Conservation (phyloP, 2,329 filamentous ascomycete genomes). For the Neonectria neomacrospora region DNA sequence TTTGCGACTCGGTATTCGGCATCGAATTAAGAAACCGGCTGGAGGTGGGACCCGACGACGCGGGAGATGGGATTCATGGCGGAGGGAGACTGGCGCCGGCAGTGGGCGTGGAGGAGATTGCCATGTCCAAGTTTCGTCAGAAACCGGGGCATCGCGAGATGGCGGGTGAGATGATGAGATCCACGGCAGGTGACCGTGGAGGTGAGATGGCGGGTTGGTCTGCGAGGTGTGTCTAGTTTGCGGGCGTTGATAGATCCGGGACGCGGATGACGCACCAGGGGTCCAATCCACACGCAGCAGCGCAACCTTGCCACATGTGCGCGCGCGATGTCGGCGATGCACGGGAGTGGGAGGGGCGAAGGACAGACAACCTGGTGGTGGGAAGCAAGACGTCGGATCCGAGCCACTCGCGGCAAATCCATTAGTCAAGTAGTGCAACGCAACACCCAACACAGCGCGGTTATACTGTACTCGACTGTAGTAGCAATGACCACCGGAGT, state of each 20-base stretch:
- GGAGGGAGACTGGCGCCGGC: constrained; percentile 12
- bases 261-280: background rate
- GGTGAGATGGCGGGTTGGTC: background rate
- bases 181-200: background rate
- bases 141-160: background rate
- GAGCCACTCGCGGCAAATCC: constrained; percentile 19
- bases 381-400: background rate
- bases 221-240: constrained; percentile 1
- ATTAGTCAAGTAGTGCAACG: constrained; percentile 17
- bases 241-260: background rate
- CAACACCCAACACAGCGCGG: constrained; percentile 16
- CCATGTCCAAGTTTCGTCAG: background rate
- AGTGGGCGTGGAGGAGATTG: constrained; percentile 6
- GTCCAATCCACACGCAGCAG: background rate
- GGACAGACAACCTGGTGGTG: background rate
- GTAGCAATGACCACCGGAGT: background rate
- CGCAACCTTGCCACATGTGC: constrained; percentile 1
- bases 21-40: constrained; percentile 17
- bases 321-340: constrained; percentile 24
- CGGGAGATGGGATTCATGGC: constrained; percentile 3
- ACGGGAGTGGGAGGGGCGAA: background rate
- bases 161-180: background rate
- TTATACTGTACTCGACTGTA: constrained; percentile 3
- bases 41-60: constrained; percentile 7
- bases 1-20: constrained; percentile 18